Evolutionary conservation across 306 rosid genomes (phyloP).

Genomic region (Bauhinia variegata): DNA sequence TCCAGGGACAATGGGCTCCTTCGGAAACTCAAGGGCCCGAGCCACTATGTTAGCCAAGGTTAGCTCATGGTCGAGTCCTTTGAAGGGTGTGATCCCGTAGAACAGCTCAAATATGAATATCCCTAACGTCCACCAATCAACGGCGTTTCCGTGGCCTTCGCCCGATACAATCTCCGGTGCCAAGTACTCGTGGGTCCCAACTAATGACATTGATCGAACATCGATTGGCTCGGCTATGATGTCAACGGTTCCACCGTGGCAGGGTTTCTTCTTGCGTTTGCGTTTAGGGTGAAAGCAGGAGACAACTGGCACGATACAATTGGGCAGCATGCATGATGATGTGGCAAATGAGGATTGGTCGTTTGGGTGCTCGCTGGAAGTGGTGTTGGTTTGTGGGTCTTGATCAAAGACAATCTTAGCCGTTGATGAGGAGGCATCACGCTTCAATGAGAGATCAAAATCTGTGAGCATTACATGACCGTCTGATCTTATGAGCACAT

Average conservation of each 20-base stretch:
- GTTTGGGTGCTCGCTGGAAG: constrained; percentile 3
- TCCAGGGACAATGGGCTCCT: constrained; percentile 54
- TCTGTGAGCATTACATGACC: constrained; percentile 72
- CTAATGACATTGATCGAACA: constrained; percentile 76
- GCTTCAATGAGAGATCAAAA: constrained; percentile 69
- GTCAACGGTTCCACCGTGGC: constrained; percentile 46
- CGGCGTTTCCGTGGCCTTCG: constrained; percentile 76
- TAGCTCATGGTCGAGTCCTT: constrained; percentile 66
- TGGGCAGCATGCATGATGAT: constrained; percentile 72
- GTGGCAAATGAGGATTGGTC: constrained; percentile 52
- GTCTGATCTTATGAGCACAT: constrained; percentile 53
- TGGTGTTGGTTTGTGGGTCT: constrained; percentile 12
- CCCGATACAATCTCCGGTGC: constrained; percentile 72
- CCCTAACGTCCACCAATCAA: constrained; percentile 87
- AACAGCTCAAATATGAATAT: constrained; percentile 63
- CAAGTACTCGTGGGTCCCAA: constrained; percentile 75
- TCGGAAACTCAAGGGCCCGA: constrained; percentile 73
- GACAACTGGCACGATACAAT: constrained; percentile 65
- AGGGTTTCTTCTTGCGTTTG: constrained; percentile 48
- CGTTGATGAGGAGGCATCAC: constrained; percentile 51
- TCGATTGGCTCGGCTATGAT: constrained; percentile 67
- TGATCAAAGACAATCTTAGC: constrained; percentile 50
- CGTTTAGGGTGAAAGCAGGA: constrained; percentile 63
- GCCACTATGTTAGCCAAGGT: constrained; percentile 78
- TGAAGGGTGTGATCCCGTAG: constrained; percentile 76